phyloP scores from a whole-genome alignment of 2,329 filamentous ascomycete genomes.

The Fusarium luffae region DNA sequence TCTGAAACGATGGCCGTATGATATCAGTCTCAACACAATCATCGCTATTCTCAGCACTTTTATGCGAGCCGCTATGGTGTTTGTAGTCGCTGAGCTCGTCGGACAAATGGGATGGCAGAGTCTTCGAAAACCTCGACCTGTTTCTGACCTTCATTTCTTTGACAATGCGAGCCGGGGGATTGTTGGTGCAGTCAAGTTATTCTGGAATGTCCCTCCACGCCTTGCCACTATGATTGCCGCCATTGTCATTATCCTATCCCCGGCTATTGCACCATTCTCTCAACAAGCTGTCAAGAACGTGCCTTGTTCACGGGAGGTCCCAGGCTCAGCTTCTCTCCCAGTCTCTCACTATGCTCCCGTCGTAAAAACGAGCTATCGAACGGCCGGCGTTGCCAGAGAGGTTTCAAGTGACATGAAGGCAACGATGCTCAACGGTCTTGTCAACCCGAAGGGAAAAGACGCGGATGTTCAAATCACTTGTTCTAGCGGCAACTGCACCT shows the following conservation, averaged over 20 bases:
- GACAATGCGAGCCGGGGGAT: slow-evolving; percentile 10
- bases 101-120: slow-evolving; percentile 8
- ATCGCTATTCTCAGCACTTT: slow-evolving; percentile 15
- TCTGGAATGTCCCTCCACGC: slow-evolving; percentile 2
- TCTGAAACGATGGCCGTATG: slow-evolving; percentile 7
- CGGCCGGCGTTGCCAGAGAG: rapidly evolving
- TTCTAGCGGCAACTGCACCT: slow-evolving; percentile 11
- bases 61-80: slow-evolving; percentile 8
- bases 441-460: slow-evolving; percentile 3
- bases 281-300: slow-evolving; percentile 9
- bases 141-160: slow-evolving; percentile 6
- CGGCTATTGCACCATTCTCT: slow-evolving; percentile 5
- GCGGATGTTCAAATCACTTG: background rate
- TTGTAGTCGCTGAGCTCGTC: slow-evolving; percentile 7
- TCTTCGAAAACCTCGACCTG: background rate
- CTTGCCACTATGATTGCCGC: background rate
- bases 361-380: too few species aligned
- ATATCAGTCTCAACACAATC: slow-evolving; percentile 11
- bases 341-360: background rate
- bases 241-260: slow-evolving; percentile 1
- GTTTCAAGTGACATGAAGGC: background rate
- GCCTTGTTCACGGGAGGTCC: background rate
- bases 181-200: background rate
- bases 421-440: slow-evolving; percentile 2
- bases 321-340: background rate